phyloP scores from a whole-genome alignment of 768 basidiomycete species.

The Rhizopogon salebrosus region DNA sequence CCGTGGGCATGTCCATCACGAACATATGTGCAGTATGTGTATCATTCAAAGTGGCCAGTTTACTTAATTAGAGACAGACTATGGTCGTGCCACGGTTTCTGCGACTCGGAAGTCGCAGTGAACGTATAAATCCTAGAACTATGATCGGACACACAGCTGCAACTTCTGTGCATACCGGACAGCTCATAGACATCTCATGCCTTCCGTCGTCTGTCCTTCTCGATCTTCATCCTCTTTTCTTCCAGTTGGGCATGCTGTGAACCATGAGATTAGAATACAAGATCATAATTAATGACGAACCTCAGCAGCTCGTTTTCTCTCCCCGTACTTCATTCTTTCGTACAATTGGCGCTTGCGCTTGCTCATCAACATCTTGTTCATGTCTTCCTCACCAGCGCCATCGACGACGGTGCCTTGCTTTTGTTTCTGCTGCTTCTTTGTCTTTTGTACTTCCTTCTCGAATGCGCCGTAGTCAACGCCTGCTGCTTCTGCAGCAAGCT shows the following conservation, averaged over 20 bases:
- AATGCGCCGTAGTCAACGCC: conserved; percentile 79
- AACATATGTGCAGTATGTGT: too few species aligned
- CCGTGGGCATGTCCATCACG: conserved; percentile 5
- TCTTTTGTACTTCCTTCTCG: conserved; percentile 67
- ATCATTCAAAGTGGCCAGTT: too few species aligned
- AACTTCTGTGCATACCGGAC: not conserved
- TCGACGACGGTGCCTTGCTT: conserved; percentile 31
- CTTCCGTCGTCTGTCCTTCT: conserved; percentile 46
- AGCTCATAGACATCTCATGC: conserved; percentile 2
- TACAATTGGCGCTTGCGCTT: conserved; percentile 91
- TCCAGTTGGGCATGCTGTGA: conserved; percentile 57
- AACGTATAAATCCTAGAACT: not conserved
- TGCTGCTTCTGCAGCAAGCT: conserved; percentile 86
- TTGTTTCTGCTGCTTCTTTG: conserved; percentile 34
- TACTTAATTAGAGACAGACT: too few species aligned
- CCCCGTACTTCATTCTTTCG: conserved; percentile 86
- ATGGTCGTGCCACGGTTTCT: too few species aligned
- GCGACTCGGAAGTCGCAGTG: too few species aligned
- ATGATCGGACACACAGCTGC: not conserved
- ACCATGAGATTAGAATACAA: conserved; percentile 6
- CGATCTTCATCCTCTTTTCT: conserved; percentile 49
- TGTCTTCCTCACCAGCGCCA: conserved; percentile 56
- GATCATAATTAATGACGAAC: conserved; percentile 31
- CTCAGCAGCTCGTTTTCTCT: conserved; percentile 73
- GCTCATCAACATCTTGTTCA: conserved; percentile 98